Evolutionary conservation across 805 yeast genomes (phyloP), one percentile per base, ranked within the genome.

Genomic region (Metschnikowia peoriensis): DNA sequence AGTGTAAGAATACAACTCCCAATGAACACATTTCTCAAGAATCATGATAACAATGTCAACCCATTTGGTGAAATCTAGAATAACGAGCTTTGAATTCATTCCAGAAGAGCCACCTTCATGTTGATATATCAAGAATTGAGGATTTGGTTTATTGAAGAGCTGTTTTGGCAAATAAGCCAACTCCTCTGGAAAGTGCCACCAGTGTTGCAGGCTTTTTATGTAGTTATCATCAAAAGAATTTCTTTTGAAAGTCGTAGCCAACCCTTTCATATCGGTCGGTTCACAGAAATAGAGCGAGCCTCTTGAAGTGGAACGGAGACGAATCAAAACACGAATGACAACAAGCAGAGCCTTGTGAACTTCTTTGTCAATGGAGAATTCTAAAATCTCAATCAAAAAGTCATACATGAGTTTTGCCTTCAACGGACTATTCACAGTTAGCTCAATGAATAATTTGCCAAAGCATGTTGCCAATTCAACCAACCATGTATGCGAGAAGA

Each of bases 1-100:
- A 1, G 83, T 66, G 60, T 75, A 86, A 0, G 91, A 82, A 64
- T 84, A 88, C 0, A 82, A 64, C 55, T 86, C 93, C 94, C 93
- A 88, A 53, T 80, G 78, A 15, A 80, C 72, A 39, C 83, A 83
- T 4, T 73, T 71, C 11, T 78, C 78, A 57, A 88, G 61, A 0
- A 84, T 72, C 7, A 70, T 67, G 10, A 79, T 64, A 6, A 84
- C 80, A 11, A 83, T 53, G 0, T 71, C 62, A 8, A 86, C 65
- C 86, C 91, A 81, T 14, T 65, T 62, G 5, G 74, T 61, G n/a
- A 82, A 69, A 55, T 81, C 82, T 22, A 84, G 57, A 12, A 57
- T 42, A 22, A 56, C 51, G 17, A 28, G 8, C 8, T 28, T 41
- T 6, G 46, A 17, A 12, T 27, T 22, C 8, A n/a, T 10, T 9